Evolutionary conservation across 495 filamentous ascomycete genomes (phyloP).

Genomic region (Aspergillus homomorphus): DNA sequence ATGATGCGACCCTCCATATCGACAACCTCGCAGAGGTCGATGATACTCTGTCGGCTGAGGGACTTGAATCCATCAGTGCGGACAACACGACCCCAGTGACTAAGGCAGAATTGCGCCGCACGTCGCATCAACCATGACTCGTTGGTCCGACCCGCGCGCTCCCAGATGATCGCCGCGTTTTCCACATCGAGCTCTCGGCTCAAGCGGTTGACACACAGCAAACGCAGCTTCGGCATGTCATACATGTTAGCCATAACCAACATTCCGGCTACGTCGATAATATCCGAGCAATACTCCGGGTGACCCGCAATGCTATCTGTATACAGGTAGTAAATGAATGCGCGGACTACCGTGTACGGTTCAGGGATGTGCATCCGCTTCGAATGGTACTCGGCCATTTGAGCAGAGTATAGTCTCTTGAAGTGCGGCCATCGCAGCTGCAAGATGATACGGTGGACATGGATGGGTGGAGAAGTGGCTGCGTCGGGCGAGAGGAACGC

Average conservation of each 20-base stretch:
- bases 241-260: slow-evolving; percentile 98
- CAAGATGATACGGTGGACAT: slow-evolving; percentile 86
- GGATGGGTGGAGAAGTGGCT: slow-evolving; percentile 77
- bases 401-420: slow-evolving; percentile 78
- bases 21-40: slow-evolving; percentile 89
- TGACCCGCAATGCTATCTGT: slow-evolving; percentile 81
- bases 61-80: slow-evolving; percentile 82
- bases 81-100: slow-evolving; percentile 92
- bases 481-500: slow-evolving; percentile 61
- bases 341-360: slow-evolving; percentile 88
- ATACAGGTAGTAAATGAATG: slow-evolving; percentile 95
- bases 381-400: slow-evolving; percentile 95
- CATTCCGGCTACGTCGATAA: slow-evolving; percentile 88
- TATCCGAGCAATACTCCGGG: slow-evolving; percentile 61
- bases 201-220: slow-evolving; percentile 84
- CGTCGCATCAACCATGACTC: slow-evolving; percentile 91
- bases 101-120: slow-evolving; percentile 82
- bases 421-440: slow-evolving; percentile 97
- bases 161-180: slow-evolving; percentile 93
- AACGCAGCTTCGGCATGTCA: slow-evolving; percentile 86
- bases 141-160: slow-evolving; percentile 80
- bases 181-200: slow-evolving; percentile 88
- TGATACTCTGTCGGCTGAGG: slow-evolving; percentile 69
- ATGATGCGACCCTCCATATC: slow-evolving; percentile 87
- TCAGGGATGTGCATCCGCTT: slow-evolving; percentile 98